Percentiles rank a stretch among this genome's conserved stretches.
phyloP scores from a whole-genome alignment of 2,329 filamentous ascomycete species.

The Albifimbria verrucaria region DNA sequence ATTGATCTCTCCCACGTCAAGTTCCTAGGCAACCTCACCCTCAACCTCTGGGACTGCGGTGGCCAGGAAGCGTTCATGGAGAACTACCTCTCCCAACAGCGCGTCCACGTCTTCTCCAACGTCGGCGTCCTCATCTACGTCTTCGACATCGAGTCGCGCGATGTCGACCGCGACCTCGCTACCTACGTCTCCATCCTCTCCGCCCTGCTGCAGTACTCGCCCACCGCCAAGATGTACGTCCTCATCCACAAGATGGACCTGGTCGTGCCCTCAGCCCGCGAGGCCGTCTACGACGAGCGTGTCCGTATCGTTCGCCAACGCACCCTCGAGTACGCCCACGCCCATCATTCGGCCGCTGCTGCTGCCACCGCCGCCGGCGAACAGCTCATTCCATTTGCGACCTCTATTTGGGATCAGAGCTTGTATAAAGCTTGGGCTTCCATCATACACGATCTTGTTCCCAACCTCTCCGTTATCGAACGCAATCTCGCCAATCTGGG shows the following conservation, averaged over 20 bases:
- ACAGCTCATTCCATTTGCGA: slow-evolving; percentile 85
- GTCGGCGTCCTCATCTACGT: slow-evolving; percentile 98
- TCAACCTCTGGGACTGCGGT: slow-evolving; percentile 98
- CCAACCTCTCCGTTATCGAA: slow-evolving; percentile 86
- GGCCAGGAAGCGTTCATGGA: slow-evolving; percentile 99
- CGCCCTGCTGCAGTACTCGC: slow-evolving; percentile 82
- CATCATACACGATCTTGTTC: slow-evolving; percentile 97
- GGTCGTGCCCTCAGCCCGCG: slow-evolving; percentile 74
- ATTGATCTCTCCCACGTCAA: slow-evolving; percentile 98
- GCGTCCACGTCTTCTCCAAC: slow-evolving; percentile 93
- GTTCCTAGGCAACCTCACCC: slow-evolving; percentile 94
- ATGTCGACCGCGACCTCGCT: slow-evolving; percentile 87
- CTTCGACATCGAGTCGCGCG: slow-evolving; percentile 95
- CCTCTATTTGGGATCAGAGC: slow-evolving; percentile 97
- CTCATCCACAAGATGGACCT: slow-evolving; percentile 99
- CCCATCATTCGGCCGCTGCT: slow-evolving; percentile 27
- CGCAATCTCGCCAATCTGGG: slow-evolving; percentile 79
- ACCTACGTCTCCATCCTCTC: slow-evolving; percentile 90
- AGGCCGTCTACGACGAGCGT: slow-evolving; percentile 80
- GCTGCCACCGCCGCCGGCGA: slow-evolving; percentile 31
- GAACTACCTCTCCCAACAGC: slow-evolving; percentile 94
- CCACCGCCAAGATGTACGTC: slow-evolving; percentile 81
- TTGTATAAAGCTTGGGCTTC: slow-evolving; percentile 98
- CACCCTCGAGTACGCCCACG: slow-evolving; percentile 53
- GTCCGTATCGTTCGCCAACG: slow-evolving; percentile 73